phyloP scores from a whole-genome alignment of 768 basidiomycete species.

The Chalciporus pseudorubinellus region DNA sequence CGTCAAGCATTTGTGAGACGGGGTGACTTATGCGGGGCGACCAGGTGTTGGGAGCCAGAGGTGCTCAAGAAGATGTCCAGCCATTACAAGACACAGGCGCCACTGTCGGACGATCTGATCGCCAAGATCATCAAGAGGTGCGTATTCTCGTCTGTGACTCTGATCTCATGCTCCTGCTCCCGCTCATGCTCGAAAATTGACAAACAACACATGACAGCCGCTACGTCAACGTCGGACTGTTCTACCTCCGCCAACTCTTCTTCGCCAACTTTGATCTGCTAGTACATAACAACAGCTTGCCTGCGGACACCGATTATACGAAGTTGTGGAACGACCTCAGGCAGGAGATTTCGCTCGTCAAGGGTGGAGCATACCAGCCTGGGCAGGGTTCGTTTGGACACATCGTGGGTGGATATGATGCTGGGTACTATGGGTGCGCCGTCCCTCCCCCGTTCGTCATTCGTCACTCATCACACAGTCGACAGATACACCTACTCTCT shows the following conservation, averaged over 20 bases:
- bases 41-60: slow-evolving; percentile 77
- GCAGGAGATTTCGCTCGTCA: slow-evolving; percentile 67
- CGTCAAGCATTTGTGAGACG: not conserved
- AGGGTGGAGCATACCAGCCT: slow-evolving; percentile 51
- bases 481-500: slow-evolving; percentile 70
- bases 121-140: slow-evolving; percentile 78
- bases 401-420: slow-evolving; percentile 72
- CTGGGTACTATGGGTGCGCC: slow-evolving; percentile 57
- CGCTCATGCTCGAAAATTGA: not conserved
- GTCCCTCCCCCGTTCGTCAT: not conserved
- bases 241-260: slow-evolving; percentile 70
- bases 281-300: slow-evolving; percentile 39
- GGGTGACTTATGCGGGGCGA: not conserved
- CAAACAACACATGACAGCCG: slow-evolving; percentile 40
- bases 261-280: slow-evolving; percentile 45
- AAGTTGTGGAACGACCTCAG: slow-evolving; percentile 73
- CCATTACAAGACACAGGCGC: slow-evolving; percentile 74
- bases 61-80: slow-evolving; percentile 75
- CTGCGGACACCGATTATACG: slow-evolving; percentile 65
- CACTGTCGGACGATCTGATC: slow-evolving; percentile 66
- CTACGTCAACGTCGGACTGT: slow-evolving; percentile 80
- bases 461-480: not conserved
- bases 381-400: slow-evolving; percentile 79
- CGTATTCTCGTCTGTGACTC: not conserved
- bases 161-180: not conserved